Evolutionary conservation across 108 stramenopile genomes (phyloP).

Genomic region (Fistulifera solaris): DNA sequence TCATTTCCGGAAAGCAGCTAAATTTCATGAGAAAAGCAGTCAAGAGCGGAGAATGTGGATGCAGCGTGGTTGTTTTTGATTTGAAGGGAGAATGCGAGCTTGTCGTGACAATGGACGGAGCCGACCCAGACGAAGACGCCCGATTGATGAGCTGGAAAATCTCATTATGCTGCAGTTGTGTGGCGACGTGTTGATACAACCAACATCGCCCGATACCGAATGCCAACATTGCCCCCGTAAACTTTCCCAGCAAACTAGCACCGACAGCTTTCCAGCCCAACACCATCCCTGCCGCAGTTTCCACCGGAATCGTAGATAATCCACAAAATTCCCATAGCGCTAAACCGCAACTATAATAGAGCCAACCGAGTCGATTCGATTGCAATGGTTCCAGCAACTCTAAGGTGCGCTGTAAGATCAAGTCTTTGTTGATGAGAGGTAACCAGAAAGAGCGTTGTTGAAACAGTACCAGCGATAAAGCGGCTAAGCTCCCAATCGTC

Average conservation of each 20-base stretch:
- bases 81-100: conserved; percentile 9
- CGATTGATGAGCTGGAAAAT: conserved; percentile 37
- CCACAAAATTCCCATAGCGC: conserved; percentile 36
- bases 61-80: neutral
- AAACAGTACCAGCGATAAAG: too few relatives aligned
- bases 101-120: neutral
- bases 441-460: too few relatives aligned
- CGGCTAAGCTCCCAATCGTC: too few relatives aligned
- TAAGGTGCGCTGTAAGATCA: too few relatives aligned
- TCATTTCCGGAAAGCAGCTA: conserved; percentile 63
- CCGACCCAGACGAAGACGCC: neutral
- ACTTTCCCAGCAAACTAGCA: conserved; percentile 40
- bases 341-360: conserved; percentile 24
- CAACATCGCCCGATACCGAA: conserved; percentile 44
- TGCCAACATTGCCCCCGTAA: conserved; percentile 51
- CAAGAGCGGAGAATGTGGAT: conserved; percentile 25
- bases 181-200: conserved; percentile 27
- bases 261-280: conserved; percentile 24
- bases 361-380: conserved; percentile 4
- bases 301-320: conserved; percentile 45
- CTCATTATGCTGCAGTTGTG: conserved; percentile 34
- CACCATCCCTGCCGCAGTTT: conserved; percentile 47
- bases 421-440: too few relatives aligned
- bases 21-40: conserved; percentile 54
- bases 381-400: too few relatives aligned